Evolutionary conservation across 2,329 filamentous ascomycete genomes (phyloP).

Genomic region (Colletotrichum sp.): DNA sequence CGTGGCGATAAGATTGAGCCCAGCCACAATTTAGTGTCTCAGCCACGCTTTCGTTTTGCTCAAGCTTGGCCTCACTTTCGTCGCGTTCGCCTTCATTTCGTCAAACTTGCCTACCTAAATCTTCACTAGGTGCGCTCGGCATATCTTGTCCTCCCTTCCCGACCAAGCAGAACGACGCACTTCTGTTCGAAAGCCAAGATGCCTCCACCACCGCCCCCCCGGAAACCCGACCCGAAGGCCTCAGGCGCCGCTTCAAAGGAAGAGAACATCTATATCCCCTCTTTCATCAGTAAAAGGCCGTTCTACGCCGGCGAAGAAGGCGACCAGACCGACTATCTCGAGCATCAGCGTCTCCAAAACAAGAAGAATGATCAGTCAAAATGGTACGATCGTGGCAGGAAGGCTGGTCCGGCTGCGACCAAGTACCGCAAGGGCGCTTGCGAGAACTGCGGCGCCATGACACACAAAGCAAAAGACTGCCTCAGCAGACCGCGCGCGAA

Average conservation of each 20-base stretch:
- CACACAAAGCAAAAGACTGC: constrained; percentile 94
- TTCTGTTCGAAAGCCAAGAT: constrained; percentile 5
- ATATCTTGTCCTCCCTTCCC: not conserved
- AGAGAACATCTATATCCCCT: constrained; percentile 97
- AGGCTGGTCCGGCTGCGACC: constrained; percentile 84
- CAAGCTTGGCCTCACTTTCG: not conserved
- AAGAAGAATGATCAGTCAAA: constrained; percentile 74
- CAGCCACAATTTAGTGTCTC: not conserved
- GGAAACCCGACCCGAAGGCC: constrained; percentile 35
- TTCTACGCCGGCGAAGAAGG: constrained; percentile 90
- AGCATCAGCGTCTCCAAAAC: constrained; percentile 87
- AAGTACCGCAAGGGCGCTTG: constrained; percentile 98
- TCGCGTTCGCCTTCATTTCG: not conserved
- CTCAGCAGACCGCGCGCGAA: constrained; percentile 85
- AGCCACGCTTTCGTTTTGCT: not conserved
- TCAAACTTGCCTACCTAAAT: not conserved
- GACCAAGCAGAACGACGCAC: not conserved
- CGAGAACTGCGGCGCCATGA: constrained; percentile 98
- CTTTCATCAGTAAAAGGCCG: constrained; percentile 96
- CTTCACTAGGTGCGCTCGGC: not conserved
- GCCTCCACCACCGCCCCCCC: constrained; percentile 34
- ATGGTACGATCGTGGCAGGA: constrained; percentile 94
- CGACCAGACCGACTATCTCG: constrained; percentile 84
- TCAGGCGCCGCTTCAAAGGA: constrained; percentile 67
- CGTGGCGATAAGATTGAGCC: constrained; percentile 26